Conservation (phyloP, 495 filamentous ascomycete species). For the Penicillium herquei region DNA sequence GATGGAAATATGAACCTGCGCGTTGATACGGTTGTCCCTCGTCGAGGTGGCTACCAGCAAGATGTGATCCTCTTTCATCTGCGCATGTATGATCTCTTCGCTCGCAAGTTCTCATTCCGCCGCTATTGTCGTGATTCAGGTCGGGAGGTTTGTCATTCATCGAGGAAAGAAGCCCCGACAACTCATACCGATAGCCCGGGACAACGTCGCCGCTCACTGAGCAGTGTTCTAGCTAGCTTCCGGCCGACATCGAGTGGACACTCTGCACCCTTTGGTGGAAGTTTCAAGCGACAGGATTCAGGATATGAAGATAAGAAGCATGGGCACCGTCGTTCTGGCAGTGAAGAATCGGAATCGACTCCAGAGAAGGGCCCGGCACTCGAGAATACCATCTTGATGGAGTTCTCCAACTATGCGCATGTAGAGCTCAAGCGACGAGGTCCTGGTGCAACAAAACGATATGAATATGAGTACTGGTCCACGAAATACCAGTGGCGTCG, state of each 20-base stretch:
- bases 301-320: constrained; percentile 38
- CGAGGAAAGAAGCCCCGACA: constrained; percentile 63
- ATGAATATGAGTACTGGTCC: constrained; percentile 92
- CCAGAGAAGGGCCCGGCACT: constrained; percentile 26
- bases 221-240: constrained; percentile 69
- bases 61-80: constrained; percentile 89
- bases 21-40: constrained; percentile 72
- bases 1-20: constrained; percentile 98
- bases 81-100: constrained; percentile 88
- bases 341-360: constrained; percentile 27
- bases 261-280: constrained; percentile 6
- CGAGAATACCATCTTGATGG: constrained; percentile 76
- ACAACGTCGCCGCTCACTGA: constrained; percentile 66
- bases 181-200: constrained; percentile 48
- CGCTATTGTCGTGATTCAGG: constrained; percentile 92
- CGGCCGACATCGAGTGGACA: constrained; percentile 53
- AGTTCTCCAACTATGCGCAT: constrained; percentile 97
- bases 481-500: constrained; percentile 84
- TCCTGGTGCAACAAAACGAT: constrained; percentile 67
- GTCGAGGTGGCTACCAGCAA: constrained; percentile 51
- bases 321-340: not conserved
- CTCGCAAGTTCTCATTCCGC: constrained; percentile 84
- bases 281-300: constrained; percentile 52
- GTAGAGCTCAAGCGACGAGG: constrained; percentile 77
- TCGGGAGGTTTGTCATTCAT: constrained; percentile 87